Evolutionary conservation across 345 rosid species (phyloP), one percentile per base, ranked within the genome.

Genomic region (Erucastrum elatum): DNA sequence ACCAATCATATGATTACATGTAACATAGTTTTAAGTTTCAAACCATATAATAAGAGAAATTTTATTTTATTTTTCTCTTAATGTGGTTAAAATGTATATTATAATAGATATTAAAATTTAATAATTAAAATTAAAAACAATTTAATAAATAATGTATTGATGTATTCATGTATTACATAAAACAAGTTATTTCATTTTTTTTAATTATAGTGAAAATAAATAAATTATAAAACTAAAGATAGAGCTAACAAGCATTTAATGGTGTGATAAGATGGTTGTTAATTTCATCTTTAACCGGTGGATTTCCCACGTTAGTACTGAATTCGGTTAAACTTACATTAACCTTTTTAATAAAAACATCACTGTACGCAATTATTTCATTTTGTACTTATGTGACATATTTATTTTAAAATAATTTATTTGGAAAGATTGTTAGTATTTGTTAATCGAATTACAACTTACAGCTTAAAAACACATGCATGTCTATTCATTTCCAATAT

Each of bases 201-300:
- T 77, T 35, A 55, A 77, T n/a, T 37, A 7, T 55, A 37, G 70
- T 77, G 58, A 71, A 37, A 70, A 35, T 0, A 64, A 27, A 29
- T 29, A 64, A 46, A 46, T 12, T 46, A 46, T 44, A 11, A 44
- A 64, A 53, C 29, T 2, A 1, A 13, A 71, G 13, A 55, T 64
- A 56, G 66, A 17, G 16, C n/a, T 39, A 77, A 34, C 53, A 77
- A 34, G 21, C 13, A 46, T 2, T 35, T 6, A 70, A n/a, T 76
- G 55, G 39, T 69, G n/a, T n/a, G 1, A n/a, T 61, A 2, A 49
- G 29, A 3, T 61, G 12, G 3, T 31, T 76, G 26, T 59, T 41
- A 59, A 41, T 30, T 16, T 64, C 16, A 37, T 67, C 44, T 59
- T 66, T 25, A n/a, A 55, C 39, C 39, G 4, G 3, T 29, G 31